Evolutionary conservation across 495 filamentous ascomycete species (phyloP), one percentile per base, ranked within the genome.

Genomic region (Penicillium lividum): DNA sequence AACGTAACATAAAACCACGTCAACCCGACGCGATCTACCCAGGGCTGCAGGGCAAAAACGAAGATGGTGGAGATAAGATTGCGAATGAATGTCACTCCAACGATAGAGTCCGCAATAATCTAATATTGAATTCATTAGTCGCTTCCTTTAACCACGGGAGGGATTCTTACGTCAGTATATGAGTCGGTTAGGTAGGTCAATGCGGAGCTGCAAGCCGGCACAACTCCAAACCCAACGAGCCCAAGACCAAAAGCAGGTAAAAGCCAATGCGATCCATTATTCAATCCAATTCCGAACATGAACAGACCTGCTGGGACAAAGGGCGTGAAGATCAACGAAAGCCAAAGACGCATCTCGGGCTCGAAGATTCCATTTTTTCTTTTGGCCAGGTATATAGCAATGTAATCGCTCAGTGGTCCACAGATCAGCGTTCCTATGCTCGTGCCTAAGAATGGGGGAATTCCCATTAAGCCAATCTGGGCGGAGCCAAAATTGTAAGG

Each of bases 401-500:
- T 67, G 57, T 59, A 70, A 49, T 78, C 76, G 53, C 70, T 72
- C 42, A 77, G 13, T 5, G 68, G 68, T 8, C 76, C 74, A 29
- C 64, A 63, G 36, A 67, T 59, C 2, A 73, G 3, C 30, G 69
- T 51, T n/a, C 67, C 74, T 28, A 77, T 50, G 6, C 67, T 70
- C 29, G 61, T 66, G 0, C 74, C 74, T 30, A 77, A 62, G 38
- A 76, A 68, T n/a, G 62, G 63, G 0, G 76, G 65, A 27, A 78
- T 43, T 13, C 69, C 73, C 60, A 70, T 72, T 3, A 76, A 49
- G 3, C 76, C 76, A 29, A 78, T 66, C 25, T 68, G 66, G 5
- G 65, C 57, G n/a, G 73, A 55, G 9, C 56, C 56, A 58, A 77
- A 78, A 45, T 73, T 74, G 55, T 78, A 78, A 0, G 76, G 74